Conservation (phyloP, 352 stramenopile species). For the Phytophthora brassicae region DNA sequence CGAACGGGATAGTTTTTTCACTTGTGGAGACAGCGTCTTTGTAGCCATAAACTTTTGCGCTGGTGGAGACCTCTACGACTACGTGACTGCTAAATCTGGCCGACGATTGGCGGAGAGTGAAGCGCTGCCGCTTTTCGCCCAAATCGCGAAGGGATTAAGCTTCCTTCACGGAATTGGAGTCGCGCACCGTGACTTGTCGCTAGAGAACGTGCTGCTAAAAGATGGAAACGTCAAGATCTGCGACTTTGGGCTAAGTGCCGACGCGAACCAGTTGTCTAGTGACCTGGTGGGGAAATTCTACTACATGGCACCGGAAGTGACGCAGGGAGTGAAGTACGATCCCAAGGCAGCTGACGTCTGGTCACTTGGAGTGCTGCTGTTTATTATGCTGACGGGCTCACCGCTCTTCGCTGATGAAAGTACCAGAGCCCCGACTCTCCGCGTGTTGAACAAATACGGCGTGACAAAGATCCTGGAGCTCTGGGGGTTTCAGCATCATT, state of each 20-base stretch:
- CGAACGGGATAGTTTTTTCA: constrained; percentile 46
- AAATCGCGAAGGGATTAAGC: constrained; percentile 45
- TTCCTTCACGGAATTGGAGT: constrained; percentile 55
- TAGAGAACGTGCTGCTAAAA: constrained; percentile 66
- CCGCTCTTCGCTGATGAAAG: constrained; percentile 37
- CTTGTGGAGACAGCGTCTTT: constrained; percentile 43
- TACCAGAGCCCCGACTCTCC: constrained; percentile 51
- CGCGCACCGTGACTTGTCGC: constrained; percentile 57
- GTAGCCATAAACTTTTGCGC: constrained; percentile 70
- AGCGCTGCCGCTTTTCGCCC: constrained; percentile 38
- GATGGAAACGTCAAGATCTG: constrained; percentile 51
- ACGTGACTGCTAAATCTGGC: constrained; percentile 36
- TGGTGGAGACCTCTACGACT: constrained; percentile 65
- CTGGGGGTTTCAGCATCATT: constrained; percentile 46
- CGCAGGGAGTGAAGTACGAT: constrained; percentile 38
- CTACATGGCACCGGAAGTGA: constrained; percentile 77
- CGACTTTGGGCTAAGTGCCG: constrained; percentile 65
- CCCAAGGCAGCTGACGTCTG: constrained; percentile 58
- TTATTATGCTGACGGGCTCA: constrained; percentile 70
- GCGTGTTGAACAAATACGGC: constrained; percentile 50
- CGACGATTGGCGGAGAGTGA: constrained; percentile 39
- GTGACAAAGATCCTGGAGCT: constrained; percentile 57
- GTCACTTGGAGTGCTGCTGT: constrained; percentile 69
- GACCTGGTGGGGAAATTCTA: constrained; percentile 68
- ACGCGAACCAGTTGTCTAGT: constrained; percentile 32